phyloP scores from a whole-genome alignment of 2,329 filamentous ascomycete genomes.

The Cladosporium sp. region DNA sequence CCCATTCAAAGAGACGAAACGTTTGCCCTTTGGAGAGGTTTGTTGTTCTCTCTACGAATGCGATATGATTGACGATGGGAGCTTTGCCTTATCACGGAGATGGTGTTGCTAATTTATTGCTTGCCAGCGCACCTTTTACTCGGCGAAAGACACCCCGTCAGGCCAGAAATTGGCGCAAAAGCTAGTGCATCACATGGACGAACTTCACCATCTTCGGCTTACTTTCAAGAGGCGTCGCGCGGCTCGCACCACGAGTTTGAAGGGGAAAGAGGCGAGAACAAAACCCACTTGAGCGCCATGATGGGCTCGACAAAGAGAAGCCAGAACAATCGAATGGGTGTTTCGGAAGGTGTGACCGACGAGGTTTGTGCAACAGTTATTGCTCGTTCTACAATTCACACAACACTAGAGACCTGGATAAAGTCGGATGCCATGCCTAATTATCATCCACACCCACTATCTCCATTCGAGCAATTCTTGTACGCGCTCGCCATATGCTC shows the following conservation, averaged over 20 bases:
- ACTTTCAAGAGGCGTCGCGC: background rate
- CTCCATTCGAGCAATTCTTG: background rate
- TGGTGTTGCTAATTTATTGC: background rate
- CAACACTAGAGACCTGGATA: background rate
- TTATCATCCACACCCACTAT: background rate
- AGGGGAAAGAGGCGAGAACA: background rate
- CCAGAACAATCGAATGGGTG: background rate
- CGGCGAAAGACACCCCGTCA: background rate
- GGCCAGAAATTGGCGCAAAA: background rate
- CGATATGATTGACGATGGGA: background rate
- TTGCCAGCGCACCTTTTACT: background rate
- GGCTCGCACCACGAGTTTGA: background rate
- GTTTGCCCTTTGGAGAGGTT: background rate
- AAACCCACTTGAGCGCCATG: background rate
- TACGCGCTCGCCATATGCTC: constrained; percentile 5
- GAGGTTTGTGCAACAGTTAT: background rate
- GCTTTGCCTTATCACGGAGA: background rate
- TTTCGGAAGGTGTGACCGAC: background rate
- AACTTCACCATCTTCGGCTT: background rate
- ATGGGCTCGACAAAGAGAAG: background rate
- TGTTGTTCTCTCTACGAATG: background rate
- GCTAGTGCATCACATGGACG: background rate
- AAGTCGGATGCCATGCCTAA: background rate
- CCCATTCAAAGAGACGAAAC: background rate
- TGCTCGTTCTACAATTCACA: background rate